Evolutionary conservation across 1,284 basidiomycete species (phyloP).

Genomic region (Moesziomyces globuligerus): DNA sequence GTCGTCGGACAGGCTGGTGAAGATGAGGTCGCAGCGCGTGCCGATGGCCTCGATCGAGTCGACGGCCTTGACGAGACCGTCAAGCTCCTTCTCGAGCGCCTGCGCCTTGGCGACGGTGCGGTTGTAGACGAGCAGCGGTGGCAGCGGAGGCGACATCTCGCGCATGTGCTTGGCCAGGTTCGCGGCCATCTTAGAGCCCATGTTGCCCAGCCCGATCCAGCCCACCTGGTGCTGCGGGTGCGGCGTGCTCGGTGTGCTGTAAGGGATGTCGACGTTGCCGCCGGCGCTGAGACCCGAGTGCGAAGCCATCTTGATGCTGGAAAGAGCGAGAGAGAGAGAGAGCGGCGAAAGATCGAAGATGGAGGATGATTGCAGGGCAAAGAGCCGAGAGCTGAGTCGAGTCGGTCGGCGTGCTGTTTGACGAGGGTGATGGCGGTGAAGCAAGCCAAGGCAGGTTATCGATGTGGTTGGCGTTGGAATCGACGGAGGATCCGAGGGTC

Average conservation of each 20-base stretch:
- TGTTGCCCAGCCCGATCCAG: conserved; percentile 67
- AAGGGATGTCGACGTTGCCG: conserved; percentile 40
- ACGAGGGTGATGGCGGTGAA: background rate
- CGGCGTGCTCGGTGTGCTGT: conserved; percentile 48
- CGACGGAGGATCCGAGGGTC: background rate
- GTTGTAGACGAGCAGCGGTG: conserved; percentile 73
- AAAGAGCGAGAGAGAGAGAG: conserved; percentile 1
- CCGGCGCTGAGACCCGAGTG: conserved; percentile 16
- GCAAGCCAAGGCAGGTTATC: background rate
- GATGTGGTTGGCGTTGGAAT: background rate
- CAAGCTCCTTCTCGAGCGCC: conserved; percentile 72
- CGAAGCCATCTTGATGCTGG: conserved; percentile 17
- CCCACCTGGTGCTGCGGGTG: conserved; percentile 55
- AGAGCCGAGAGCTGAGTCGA: background rate
- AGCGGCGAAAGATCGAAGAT: background rate
- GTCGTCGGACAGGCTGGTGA: conserved; percentile 81
- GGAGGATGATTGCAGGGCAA: background rate
- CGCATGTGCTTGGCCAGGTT: conserved; percentile 75
- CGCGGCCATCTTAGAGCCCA: conserved; percentile 79
- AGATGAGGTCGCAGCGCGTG: conserved; percentile 78
- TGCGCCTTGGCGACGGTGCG: conserved; percentile 74
- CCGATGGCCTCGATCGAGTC: conserved; percentile 74
- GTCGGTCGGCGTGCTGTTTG: too few relatives aligned
- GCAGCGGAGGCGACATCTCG: conserved; percentile 36
- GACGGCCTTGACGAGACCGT: conserved; percentile 72